Base-by-base conservation (phyloP, 75 land plant species). In the Selaginella moellendorffii region DNA sequence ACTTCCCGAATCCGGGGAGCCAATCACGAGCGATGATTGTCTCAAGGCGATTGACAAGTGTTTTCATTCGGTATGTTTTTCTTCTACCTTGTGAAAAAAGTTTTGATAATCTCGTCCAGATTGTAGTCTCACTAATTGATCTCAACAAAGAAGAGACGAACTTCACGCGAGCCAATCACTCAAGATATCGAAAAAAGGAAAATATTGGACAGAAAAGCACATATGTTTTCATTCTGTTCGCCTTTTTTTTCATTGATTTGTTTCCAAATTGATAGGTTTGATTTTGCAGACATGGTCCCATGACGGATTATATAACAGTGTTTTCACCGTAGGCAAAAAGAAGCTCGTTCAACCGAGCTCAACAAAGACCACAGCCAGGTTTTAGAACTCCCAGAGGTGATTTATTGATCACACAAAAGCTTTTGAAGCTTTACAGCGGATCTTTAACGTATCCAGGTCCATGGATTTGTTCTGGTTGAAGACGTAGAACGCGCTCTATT, bases 301-400 rank as follows among this genome's bases (percentile, higher is more conserved):
- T n/a, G 9, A 28, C 2, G 62, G 23, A n/a, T 24, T 66, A 24
- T 53, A 9, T 64, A 24, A 72, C 86, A 90, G 76, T 63, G 93
- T 91, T 29, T 79, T 87, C 58, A 71, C 88, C 52, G 73, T 87
- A 66, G 93, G 93, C 22, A 82, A 78, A 69, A 81, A 76, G 54
- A 87, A 80, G 75, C 80, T 91, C 54, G 83, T 87, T 24, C 97
- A 9, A 85, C 82, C 19, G 97, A 91, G 64, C 73, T 91, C 68
- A 91, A 91, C 70, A 91, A 82, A 69, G 97, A 91, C 59, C 97
- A 91, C 64, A 91, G 87, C 79, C 86, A 82, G 64, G 85, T 91
- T 63, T 54, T 91, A 26, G 97, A 91, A 76, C 63, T 87, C 54
- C 93, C 97, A 21, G 92, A 91, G 86, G 96, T 90, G 62, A 54